Conservation (phyloP, 2,329 filamentous ascomycete genomes). For the Rasamsonia emersonii region DNA sequence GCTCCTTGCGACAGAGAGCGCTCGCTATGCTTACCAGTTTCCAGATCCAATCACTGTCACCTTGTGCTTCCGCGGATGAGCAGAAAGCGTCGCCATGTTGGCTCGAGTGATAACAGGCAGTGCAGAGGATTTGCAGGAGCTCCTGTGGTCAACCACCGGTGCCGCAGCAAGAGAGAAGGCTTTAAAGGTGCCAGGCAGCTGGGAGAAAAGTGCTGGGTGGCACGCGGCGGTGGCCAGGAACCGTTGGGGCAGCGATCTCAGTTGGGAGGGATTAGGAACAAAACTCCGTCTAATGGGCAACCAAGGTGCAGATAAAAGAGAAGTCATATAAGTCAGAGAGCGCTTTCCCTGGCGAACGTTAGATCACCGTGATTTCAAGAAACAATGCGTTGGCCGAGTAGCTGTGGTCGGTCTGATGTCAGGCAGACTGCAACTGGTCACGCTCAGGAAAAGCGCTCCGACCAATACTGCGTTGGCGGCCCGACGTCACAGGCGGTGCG, state of each 20-base stretch:
- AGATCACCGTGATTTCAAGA: constrained; percentile 4
- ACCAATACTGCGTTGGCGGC: too few species aligned
- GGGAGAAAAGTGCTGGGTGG: not conserved
- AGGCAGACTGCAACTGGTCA: too few species aligned
- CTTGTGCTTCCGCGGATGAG: constrained; percentile 30
- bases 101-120: constrained; percentile 2
- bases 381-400: not conserved
- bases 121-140: not conserved
- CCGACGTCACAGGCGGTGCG: too few species aligned
- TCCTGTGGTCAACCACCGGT: not conserved
- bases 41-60: constrained; percentile 82
- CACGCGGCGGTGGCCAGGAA: constrained; percentile 6
- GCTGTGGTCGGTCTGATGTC: too few species aligned
- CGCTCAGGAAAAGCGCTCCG: too few species aligned
- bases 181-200: not conserved
- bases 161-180: not conserved
- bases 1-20: constrained; percentile 48
- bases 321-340: constrained; percentile 2
- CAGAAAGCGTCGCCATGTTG: constrained; percentile 25
- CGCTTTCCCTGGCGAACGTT: not conserved
- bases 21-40: constrained; percentile 62
- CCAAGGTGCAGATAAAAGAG: not conserved
- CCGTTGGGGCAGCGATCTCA: constrained; percentile 1
- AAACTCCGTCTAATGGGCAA: not conserved
- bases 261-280: not conserved